phyloP scores from a whole-genome alignment of 208 protist species.

The Acanthamoeba polyphaga region DNA sequence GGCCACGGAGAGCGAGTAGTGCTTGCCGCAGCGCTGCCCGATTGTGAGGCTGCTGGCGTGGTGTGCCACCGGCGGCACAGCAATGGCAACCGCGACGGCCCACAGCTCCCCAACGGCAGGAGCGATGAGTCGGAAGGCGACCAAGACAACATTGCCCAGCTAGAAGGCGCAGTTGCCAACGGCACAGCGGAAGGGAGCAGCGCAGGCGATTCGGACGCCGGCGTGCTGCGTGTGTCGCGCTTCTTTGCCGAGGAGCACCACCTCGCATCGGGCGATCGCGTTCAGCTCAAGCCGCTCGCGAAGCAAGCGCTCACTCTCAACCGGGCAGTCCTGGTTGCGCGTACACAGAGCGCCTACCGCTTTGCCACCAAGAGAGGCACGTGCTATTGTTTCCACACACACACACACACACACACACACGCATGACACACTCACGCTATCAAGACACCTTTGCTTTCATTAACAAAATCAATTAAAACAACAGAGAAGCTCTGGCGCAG shows the following conservation, averaged over 20 bases:
- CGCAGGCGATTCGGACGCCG: neutral
- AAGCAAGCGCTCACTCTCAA: conserved; percentile 11
- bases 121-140: neutral
- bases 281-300: neutral
- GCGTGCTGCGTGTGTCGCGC: conserved; percentile 32
- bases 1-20: neutral
- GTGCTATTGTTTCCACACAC: neutral
- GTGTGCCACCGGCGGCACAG: conserved; percentile 28
- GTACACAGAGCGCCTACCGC: conserved; percentile 6
- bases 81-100: conserved; percentile 38
- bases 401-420: no score
- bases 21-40: conserved; percentile 25
- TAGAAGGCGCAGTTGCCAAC: neutral
- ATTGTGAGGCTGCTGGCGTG: conserved; percentile 34
- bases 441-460: no score
- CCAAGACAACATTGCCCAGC: neutral
- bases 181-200: no score
- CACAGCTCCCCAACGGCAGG: neutral
- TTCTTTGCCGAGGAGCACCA: conserved; percentile 52
- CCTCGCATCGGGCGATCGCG: neutral
- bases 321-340: neutral
- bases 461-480: no score
- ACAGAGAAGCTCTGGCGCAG: conserved; percentile 8
- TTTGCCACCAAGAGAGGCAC: conserved; percentile 19
- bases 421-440: no score